Conservation (phyloP, 139 green algal genomes). For the Coelastrella sp. region DNA sequence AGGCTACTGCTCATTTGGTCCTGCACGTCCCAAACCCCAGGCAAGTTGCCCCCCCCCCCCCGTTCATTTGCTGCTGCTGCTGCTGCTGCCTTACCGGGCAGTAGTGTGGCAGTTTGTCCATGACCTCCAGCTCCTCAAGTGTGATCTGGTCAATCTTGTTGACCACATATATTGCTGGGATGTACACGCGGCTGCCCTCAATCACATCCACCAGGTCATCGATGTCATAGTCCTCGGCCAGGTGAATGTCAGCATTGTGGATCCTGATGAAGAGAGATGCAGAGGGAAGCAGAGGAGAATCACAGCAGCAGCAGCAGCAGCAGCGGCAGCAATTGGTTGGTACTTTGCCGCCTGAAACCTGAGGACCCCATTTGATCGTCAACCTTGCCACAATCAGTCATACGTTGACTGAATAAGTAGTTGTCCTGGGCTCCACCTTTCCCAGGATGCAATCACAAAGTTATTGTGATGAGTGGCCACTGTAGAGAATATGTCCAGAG, state of each 20-base stretch:
- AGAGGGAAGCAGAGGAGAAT: not conserved
- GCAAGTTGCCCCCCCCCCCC: too few species aligned
- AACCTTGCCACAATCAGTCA: too few species aligned
- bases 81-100: constrained; percentile 85
- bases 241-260: constrained; percentile 95
- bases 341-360: not conserved
- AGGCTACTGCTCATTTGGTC: too few species aligned
- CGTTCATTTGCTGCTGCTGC: too few species aligned
- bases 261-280: constrained; percentile 60
- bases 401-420: too few species aligned
- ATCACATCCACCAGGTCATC: constrained; percentile 99
- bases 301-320: constrained; percentile 1
- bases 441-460: too few species aligned
- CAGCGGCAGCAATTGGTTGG: not conserved
- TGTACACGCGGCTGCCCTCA: constrained; percentile 95
- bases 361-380: too few species aligned
- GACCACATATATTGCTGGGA: constrained; percentile 96
- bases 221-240: constrained; percentile 85
- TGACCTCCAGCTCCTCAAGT: constrained; percentile 94
- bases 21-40: too few species aligned
- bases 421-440: too few species aligned
- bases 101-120: constrained; percentile 94
- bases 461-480: too few species aligned
- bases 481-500: too few species aligned
- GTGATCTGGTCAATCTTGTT: constrained; percentile 98